Conservation (phyloP, 345 rosid genomes). For the Pugionium dolabratum region DNA sequence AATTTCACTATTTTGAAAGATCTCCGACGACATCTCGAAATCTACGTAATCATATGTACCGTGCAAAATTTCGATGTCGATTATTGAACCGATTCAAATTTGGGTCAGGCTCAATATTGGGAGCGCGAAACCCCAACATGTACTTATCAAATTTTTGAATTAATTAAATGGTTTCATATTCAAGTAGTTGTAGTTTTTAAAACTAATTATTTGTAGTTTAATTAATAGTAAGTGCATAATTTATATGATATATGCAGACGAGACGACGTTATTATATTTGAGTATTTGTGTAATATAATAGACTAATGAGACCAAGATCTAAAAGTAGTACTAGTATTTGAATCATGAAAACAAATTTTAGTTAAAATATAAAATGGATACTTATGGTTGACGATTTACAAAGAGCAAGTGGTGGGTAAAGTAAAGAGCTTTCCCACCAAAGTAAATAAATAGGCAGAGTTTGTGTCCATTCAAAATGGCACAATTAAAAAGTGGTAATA, state of each 20-base stretch:
- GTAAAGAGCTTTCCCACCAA: slow-evolving; percentile 30
- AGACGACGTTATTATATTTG: background rate
- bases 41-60: too few species aligned
- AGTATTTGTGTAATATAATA: background rate
- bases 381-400: slow-evolving; percentile 29
- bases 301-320: slow-evolving; percentile 11
- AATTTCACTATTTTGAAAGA: too few species aligned
- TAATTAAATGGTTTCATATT: too few species aligned
- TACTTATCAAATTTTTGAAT: too few species aligned
- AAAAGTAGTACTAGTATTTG: slow-evolving; percentile 3
- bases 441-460: slow-evolving; percentile 31
- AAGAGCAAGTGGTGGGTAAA: slow-evolving; percentile 28
- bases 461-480: slow-evolving; percentile 40
- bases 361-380: background rate
- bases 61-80: too few species aligned
- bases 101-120: too few species aligned
- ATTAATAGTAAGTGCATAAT: too few species aligned
- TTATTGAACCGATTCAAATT: too few species aligned
- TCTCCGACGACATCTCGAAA: too few species aligned
- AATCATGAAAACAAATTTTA: background rate
- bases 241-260: background rate
- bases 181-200: too few species aligned
- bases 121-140: too few species aligned
- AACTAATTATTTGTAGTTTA: too few species aligned
- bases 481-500: slow-evolving; percentile 31